These are phyloP conservation scores for Calycina herbarum DNA, from an alignment of 2,329 filamentous ascomycete genomes.

Conservation along the genomic window DNA sequence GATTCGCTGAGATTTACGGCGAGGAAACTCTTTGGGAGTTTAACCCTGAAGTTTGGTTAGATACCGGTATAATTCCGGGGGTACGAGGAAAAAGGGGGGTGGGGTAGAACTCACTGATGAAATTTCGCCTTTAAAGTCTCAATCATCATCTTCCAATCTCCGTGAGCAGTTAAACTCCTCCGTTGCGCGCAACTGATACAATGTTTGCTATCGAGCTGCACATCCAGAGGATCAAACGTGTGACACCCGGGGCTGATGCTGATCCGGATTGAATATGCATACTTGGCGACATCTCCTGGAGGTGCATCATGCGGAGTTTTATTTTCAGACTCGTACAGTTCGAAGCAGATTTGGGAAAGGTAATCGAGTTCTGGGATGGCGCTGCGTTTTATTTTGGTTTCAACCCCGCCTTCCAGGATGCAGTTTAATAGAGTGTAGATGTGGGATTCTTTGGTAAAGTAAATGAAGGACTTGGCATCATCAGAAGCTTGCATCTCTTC, in stretches of 20 bases:
- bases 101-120: constrained; percentile 66
- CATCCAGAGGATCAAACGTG: constrained; percentile 92
- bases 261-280: constrained; percentile 94
- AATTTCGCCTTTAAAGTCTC: constrained; percentile 94
- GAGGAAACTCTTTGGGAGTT: constrained; percentile 40
- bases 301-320: constrained; percentile 35
- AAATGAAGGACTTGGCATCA: constrained; percentile 94
- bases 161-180: constrained; percentile 84
- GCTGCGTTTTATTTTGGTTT: constrained; percentile 93
- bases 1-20: constrained; percentile 40
- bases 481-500: constrained; percentile 96
- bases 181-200: constrained; percentile 94
- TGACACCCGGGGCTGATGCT: constrained; percentile 95
- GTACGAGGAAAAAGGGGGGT: not conserved
- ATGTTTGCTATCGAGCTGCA: constrained; percentile 93
- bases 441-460: constrained; percentile 98
- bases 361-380: constrained; percentile 98
- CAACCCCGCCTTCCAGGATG: constrained; percentile 93
- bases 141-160: constrained; percentile 96
- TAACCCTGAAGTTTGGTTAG: constrained; percentile 33
- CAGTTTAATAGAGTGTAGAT: constrained; percentile 98
- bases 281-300: constrained; percentile 43
- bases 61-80: not conserved
- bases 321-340: constrained; percentile 93
- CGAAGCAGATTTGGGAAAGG: constrained; percentile 95